A percentile compares a stretch with the other conserved stretches of the same genome.
phyloP scores from a whole-genome alignment of 2,329 filamentous ascomycete genomes.

The Pseudocercospora pini-densiflorae region DNA sequence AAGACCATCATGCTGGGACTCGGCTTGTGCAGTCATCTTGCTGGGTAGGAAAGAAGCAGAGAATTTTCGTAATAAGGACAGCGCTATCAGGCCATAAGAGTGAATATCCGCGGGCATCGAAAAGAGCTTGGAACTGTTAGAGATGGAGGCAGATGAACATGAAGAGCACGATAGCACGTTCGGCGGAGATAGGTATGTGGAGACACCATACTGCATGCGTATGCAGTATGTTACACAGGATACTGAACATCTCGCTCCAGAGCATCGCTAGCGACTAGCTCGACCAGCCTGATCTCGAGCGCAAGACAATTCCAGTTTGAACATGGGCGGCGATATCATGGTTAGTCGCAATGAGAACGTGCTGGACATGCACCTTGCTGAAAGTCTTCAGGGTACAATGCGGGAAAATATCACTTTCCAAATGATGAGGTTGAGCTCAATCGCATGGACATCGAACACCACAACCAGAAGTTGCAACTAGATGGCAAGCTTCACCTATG shows the following conservation, averaged over 20 bases:
- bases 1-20: not conserved
- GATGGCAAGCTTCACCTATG: slow-evolving; percentile 46
- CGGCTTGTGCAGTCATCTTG: not conserved
- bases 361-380: not conserved
- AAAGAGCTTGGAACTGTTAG: not conserved
- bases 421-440: slow-evolving; percentile 40
- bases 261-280: slow-evolving; percentile 27
- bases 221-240: not conserved
- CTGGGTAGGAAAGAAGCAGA: not conserved
- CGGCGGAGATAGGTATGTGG: slow-evolving; percentile 28
- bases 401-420: slow-evolving; percentile 39
- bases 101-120: not conserved
- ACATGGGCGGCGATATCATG: slow-evolving; percentile 38
- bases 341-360: not conserved
- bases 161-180: slow-evolving; percentile 35
- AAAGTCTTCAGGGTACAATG: slow-evolving; percentile 28
- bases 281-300: slow-evolving; percentile 19
- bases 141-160: slow-evolving; percentile 35
- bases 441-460: slow-evolving; percentile 39
- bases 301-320: slow-evolving; percentile 27
- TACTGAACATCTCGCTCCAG: not conserved
- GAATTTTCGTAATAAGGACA: not conserved
- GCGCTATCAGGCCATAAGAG: not conserved
- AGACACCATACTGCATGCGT: not conserved
- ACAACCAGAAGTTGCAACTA: slow-evolving; percentile 38